Base-by-base conservation (phyloP, 1,284 basidiomycete species). In the Coniferiporia sulphurascens region DNA sequence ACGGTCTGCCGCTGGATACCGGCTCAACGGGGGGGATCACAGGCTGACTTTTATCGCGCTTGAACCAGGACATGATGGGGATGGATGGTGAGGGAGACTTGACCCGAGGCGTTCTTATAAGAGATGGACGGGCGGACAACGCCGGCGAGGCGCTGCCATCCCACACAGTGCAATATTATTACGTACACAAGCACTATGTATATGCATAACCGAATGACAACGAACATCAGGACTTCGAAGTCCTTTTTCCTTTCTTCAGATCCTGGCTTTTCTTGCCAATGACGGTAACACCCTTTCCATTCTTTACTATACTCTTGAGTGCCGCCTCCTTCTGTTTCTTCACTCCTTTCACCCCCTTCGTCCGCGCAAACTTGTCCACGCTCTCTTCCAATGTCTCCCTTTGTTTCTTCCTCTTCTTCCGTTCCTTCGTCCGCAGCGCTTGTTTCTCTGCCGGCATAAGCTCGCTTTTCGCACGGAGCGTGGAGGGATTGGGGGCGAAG, bases 401-500 rank as follows among this genome's bases (percentile, higher is more conserved):
- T 54, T 83, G 79, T 67, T 85, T 88, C 73, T 85, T 86, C 72
- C 83, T 89, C 6, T 79, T 76, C 72, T 93, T 95, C 60, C 89
- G 83, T 61, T 85, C 80, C 70, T 91, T 93, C 62, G 80, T 79
- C 53, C 86, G 83, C 53, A 85, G 72, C 1, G 85, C 75, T 55
- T 86, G 85, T 73, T 97, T 97, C 74, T 98, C 89, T 32, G 78
- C 74, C 0, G 95, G 92, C 5, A 92, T 93, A 62, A 98, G 78
- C 71, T 98, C 96, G 57, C 84, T 87, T 51, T 84, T 82, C 3
- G 84, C 78, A 44, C 84, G 83, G 48, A 83, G 76, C 49, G 83
- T 79, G 9, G 80, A 72, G 0, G 82, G 66, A 3, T 76, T 70
- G 0, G 89, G 80, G 0, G 85, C 77, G 67, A 91, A 92, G 36